These are phyloP conservation scores for Monosporozyma yasuniensis DNA, from an alignment of 805 yeast genomes.

Conservation along the genomic window DNA sequence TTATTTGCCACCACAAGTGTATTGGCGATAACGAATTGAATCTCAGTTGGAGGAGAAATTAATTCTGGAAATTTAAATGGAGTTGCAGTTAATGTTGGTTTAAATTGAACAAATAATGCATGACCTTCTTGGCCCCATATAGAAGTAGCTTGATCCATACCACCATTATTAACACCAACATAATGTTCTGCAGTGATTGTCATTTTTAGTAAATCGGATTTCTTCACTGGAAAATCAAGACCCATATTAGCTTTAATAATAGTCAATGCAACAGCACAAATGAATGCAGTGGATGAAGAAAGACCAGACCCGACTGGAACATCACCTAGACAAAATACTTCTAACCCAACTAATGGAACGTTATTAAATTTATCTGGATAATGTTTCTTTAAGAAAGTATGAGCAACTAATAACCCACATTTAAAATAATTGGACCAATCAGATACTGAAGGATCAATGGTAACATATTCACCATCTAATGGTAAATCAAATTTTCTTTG, in stretches of 20 bases:
- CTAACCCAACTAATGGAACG: constrained; percentile 37
- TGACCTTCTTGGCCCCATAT: constrained; percentile 52
- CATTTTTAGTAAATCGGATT: constrained; percentile 46
- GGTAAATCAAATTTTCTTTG: constrained; percentile 34
- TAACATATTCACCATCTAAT: constrained; percentile 32
- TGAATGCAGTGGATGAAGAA: constrained; percentile 64
- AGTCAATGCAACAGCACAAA: constrained; percentile 55
- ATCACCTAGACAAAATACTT: constrained; percentile 48
- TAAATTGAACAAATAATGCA: constrained; percentile 52
- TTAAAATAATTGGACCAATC: constrained; percentile 62
- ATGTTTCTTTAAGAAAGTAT: constrained; percentile 34
- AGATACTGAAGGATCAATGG: constrained; percentile 41
- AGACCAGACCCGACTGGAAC: constrained; percentile 70
- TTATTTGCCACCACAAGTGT: constrained; percentile 56
- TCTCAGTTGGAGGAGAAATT: constrained; percentile 29
- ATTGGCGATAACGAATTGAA: constrained; percentile 55
- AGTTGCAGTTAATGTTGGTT: constrained; percentile 46
- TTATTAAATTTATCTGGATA: constrained; percentile 22
- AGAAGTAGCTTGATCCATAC: constrained; percentile 71
- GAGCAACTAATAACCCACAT: constrained; percentile 56
- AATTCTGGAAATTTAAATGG: constrained; percentile 47
- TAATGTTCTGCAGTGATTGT: constrained; percentile 62
- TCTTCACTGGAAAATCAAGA: constrained; percentile 30
- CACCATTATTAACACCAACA: constrained; percentile 71
- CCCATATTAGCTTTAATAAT: constrained; percentile 45